Evolutionary conservation across 257 asterid species (phyloP), one percentile per base, ranked within the genome.

Genomic region (Nicotiana noctiflora): DNA sequence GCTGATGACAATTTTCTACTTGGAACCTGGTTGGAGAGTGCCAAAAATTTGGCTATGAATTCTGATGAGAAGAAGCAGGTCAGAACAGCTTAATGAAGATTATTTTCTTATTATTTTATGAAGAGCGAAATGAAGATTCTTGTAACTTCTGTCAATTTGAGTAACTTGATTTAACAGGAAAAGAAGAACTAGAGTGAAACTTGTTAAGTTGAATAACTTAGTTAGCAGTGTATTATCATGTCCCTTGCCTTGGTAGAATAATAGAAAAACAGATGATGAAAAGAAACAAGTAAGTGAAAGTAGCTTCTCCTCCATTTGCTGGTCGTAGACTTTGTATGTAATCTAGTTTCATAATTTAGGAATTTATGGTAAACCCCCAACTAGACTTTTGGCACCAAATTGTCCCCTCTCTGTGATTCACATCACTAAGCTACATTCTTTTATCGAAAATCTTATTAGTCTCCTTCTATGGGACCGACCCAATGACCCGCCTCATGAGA

Each of bases 11-110:
- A 91, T 82, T 92, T 94, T 81, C 90, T 95, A 25, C 97, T 95
- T 7, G 99, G 99, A 51, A 82, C 95, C 62, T 95, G 98, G 98
- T 94, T 95, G 17, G 93, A 90, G 81, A 92, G 97, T 86, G 97
- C 98, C 31, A 93, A 93, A 86, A 84, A 82, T 37, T 82, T 91
- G 83, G 88, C 99, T 11, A 75, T 82, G 75, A 87, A 89, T 82
- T 80, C 88, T 44, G 90, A 86, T 34, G 99, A 95, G 89, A 83
- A 23, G 82, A 86, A 88, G 83, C 97, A 92, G 98, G 98, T 93
- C 76, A 82, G 89, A 79, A 51, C 60, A 72, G 40, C 56, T 72
- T 23, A 72, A 46, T 12, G 34, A 21, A 13, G 62, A 14, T 21
- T 19, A 8, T 37, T 37, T 37, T 6, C 6, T 37, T 37, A 37